Evolutionary conservation across 495 filamentous ascomycete species (phyloP).

Genomic region (Annulohypoxylon nitens): DNA sequence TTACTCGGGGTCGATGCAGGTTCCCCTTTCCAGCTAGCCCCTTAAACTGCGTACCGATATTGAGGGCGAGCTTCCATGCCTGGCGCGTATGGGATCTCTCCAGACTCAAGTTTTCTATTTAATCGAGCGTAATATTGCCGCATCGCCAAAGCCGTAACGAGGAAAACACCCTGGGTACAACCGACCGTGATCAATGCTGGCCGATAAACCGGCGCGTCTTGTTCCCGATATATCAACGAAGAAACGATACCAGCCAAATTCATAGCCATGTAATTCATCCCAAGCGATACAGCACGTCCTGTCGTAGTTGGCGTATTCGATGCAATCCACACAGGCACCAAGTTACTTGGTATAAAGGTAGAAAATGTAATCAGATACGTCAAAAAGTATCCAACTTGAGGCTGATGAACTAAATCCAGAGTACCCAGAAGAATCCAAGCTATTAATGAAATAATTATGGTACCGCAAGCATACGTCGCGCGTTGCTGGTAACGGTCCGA

Average conservation of each 20-base stretch:
- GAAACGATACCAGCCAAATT: conserved; percentile 35
- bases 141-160: conserved; percentile 22
- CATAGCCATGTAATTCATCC: conserved; percentile 37
- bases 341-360: conserved; percentile 32
- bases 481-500: conserved; percentile 62
- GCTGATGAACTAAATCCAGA: conserved; percentile 28
- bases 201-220: conserved; percentile 32
- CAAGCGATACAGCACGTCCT: conserved; percentile 29
- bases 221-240: conserved; percentile 26
- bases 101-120: conserved; percentile 33
- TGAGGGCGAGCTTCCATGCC: conserved; percentile 25
- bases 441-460: conserved; percentile 61
- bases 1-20: no score
- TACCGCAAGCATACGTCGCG: conserved; percentile 62
- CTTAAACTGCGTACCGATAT: conserved; percentile 36
- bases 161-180: conserved; percentile 30
- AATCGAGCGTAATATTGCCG: conserved; percentile 22
- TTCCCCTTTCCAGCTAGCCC: no score
- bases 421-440: conserved; percentile 49
- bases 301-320: conserved; percentile 33
- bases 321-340: conserved; percentile 31
- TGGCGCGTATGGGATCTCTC: conserved; percentile 11
- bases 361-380: conserved; percentile 35
- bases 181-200: conserved; percentile 33
- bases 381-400: conserved; percentile 38